Percentiles rank a stretch among this genome's conserved stretches.
Evolutionary conservation across 2,329 filamentous ascomycete species (phyloP).

Genomic region (Ophiostoma pallidulum): DNA sequence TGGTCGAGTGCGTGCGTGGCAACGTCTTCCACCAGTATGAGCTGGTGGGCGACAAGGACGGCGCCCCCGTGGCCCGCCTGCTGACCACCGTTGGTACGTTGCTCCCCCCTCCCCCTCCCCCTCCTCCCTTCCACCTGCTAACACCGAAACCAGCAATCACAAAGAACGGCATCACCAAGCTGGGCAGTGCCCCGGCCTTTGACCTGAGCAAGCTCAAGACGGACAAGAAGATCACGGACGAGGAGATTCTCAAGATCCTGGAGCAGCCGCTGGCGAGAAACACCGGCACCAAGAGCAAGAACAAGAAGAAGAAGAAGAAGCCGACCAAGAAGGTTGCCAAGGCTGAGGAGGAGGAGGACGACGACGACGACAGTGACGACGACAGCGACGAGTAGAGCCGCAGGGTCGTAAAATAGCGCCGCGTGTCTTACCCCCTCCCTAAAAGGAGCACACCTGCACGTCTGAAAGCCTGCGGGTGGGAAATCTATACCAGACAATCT

Average conservation of each 20-base stretch:
- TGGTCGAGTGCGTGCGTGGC: conserved; percentile 89
- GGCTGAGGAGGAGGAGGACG: conserved; percentile 25
- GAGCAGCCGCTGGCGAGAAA: conserved; percentile 79
- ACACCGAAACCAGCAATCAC: conserved; percentile 95
- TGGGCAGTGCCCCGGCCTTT: conserved; percentile 65
- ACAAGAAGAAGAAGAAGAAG: conserved; percentile 73
- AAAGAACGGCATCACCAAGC: conserved; percentile 89
- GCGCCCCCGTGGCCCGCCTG: conserved; percentile 70
- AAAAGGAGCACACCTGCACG: too few relatives aligned
- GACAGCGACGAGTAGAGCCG: conserved; percentile 14
- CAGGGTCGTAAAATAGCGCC: too few relatives aligned
- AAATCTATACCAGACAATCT: too few relatives aligned
- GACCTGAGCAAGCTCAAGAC: conserved; percentile 80
- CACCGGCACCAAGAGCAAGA: conserved; percentile 79
- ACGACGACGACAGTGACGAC: conserved; percentile 30
- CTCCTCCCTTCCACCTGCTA: too few relatives aligned
- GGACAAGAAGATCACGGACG: conserved; percentile 96
- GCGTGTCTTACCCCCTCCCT: too few relatives aligned
- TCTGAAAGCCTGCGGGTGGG: too few relatives aligned
- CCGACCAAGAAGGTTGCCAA: conserved; percentile 34
- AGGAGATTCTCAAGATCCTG: conserved; percentile 90
- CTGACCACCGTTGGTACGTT: conserved; percentile 86
- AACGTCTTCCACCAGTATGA: conserved; percentile 95
- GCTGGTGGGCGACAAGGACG: conserved; percentile 88
- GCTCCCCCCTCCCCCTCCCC: conserved; percentile 18